A percentile compares a stretch with the other conserved stretches of the same genome.
Evolutionary conservation across 2,329 filamentous ascomycete genomes (phyloP).

Genomic region (Botrytis fabae): DNA sequence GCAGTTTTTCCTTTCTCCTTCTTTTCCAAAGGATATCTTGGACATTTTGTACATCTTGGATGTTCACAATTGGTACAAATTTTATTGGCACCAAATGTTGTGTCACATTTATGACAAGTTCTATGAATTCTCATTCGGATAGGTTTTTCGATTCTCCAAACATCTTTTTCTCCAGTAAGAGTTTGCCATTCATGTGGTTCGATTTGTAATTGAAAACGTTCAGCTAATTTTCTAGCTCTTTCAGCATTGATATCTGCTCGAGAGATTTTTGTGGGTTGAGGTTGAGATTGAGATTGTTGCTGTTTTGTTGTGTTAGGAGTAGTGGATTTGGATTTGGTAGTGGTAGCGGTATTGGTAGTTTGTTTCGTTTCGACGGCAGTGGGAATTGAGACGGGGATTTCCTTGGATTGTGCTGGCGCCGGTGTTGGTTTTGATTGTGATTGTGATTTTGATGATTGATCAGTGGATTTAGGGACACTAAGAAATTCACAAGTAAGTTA

Average conservation of each 20-base stretch:
- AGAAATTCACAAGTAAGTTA: not conserved
- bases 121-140: slow-evolving; percentile 77
- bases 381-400: slow-evolving; percentile 18
- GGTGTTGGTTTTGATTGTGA: not conserved
- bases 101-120: slow-evolving; percentile 78
- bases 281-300: not conserved
- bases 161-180: slow-evolving; percentile 34
- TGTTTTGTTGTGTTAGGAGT: slow-evolving; percentile 15
- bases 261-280: slow-evolving; percentile 31
- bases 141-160: slow-evolving; percentile 65
- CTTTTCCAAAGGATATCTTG: slow-evolving; percentile 61
- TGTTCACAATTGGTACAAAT: slow-evolving; percentile 78
- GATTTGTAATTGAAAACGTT: slow-evolving; percentile 43
- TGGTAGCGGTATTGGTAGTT: not conserved
- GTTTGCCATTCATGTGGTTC: slow-evolving; percentile 39
- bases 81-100: slow-evolving; percentile 70
- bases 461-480: not conserved
- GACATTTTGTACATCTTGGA: slow-evolving; percentile 76
- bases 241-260: slow-evolving; percentile 38
- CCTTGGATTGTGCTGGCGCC: slow-evolving; percentile 2
- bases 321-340: not conserved
- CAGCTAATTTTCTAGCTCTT: slow-evolving; percentile 41
- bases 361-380: slow-evolving; percentile 14
- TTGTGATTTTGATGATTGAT: not conserved
- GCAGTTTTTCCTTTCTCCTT: slow-evolving; percentile 54